Conservation (phyloP, 2,329 filamentous ascomycete genomes). For the Botryotinia globosa region DNA sequence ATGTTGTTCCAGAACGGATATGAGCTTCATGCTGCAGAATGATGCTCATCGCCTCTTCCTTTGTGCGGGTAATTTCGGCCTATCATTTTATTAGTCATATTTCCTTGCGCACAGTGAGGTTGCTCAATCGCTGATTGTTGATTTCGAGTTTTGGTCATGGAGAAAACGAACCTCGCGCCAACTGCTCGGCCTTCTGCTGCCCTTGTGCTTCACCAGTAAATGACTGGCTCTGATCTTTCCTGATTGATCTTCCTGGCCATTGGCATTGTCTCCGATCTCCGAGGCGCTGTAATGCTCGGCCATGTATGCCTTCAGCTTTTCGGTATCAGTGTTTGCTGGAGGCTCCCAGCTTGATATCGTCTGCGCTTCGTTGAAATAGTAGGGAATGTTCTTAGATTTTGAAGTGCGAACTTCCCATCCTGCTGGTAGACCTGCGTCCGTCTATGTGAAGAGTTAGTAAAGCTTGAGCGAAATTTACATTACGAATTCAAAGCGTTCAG, state of each 20-base stretch:
- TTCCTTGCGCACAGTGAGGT: background rate
- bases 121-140: background rate
- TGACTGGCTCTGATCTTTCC: conserved; percentile 94
- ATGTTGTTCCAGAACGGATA: conserved; percentile 67
- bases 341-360: conserved; percentile 96
- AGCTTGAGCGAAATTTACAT: background rate
- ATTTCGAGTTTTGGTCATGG: background rate
- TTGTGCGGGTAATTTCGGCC: conserved; percentile 79
- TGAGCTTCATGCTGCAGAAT: conserved; percentile 71
- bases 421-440: conserved; percentile 75
- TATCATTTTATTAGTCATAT: conserved; percentile 33
- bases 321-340: conserved; percentile 80
- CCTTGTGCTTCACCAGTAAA: conserved; percentile 87
- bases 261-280: conserved; percentile 41
- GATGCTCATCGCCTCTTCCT: conserved; percentile 80
- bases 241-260: conserved; percentile 45
- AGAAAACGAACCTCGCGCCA: conserved; percentile 68
- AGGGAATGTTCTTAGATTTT: conserved; percentile 97
- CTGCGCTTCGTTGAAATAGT: conserved; percentile 90
- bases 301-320: conserved; percentile 94
- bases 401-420: conserved; percentile 97
- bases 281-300: conserved; percentile 73
- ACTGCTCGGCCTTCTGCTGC: conserved; percentile 83
- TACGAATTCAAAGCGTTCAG: background rate
- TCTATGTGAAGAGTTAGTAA: conserved; percentile 42